A percentile compares a stretch with the other conserved stretches of the same genome.
phyloP scores from a whole-genome alignment of 345 rosid genomes.

The Salix dunnii region DNA sequence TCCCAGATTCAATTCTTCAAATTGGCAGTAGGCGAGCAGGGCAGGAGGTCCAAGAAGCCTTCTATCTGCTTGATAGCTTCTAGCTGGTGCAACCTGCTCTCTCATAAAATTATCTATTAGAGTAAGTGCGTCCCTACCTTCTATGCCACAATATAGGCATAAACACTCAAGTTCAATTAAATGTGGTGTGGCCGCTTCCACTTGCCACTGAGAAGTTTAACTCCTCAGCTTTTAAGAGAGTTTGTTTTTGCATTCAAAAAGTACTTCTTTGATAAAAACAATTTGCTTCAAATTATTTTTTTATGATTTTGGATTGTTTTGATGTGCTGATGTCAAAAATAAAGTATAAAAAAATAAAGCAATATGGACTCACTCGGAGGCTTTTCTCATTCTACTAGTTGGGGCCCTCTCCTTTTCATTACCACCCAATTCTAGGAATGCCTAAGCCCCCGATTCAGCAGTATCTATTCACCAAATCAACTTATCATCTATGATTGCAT shows the following conservation, averaged over 20 bases:
- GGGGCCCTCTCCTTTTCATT: not conserved
- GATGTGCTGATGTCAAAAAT: too few relatives aligned
- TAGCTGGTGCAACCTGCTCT: too few relatives aligned
- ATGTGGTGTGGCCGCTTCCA: not conserved
- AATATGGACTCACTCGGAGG: not conserved
- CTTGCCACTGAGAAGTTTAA: not conserved
- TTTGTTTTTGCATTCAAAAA: too few relatives aligned
- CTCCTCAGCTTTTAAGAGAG: not conserved
- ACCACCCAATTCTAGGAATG: not conserved
- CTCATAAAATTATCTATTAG: too few relatives aligned
- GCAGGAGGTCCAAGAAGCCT: too few relatives aligned
- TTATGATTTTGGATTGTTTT: too few relatives aligned
- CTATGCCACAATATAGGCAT: not conserved
- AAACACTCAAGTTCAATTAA: not conserved
- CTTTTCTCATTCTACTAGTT: not conserved
- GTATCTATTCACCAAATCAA: not conserved
- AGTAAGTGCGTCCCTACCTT: not conserved
- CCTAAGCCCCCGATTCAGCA: not conserved
- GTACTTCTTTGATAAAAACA: too few relatives aligned
- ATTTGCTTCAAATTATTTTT: too few relatives aligned
- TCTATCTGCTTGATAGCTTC: too few relatives aligned
- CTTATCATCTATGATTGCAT: not conserved
- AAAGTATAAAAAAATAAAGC: too few relatives aligned
- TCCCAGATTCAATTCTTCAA: too few relatives aligned
- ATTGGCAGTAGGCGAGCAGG: too few relatives aligned